A percentile compares a stretch with the other conserved stretches of the same genome.
These are phyloP conservation scores for Ophiostoma sp. DNA, from an alignment of 2,329 filamentous ascomycete genomes.

Conservation along the genomic window DNA sequence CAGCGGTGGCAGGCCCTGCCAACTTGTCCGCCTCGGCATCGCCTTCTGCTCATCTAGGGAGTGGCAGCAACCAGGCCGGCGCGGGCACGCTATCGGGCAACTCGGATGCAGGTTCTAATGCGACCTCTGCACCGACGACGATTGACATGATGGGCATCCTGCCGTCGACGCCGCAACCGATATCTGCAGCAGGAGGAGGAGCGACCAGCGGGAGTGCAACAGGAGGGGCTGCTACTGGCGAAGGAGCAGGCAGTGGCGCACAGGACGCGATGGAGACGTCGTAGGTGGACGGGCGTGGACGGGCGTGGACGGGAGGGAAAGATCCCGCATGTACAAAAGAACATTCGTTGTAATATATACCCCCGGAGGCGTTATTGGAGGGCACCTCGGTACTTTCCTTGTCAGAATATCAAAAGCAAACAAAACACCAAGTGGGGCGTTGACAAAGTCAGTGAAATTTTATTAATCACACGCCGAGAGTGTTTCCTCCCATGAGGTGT, in stretches of 20 bases:
- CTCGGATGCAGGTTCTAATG: constrained; percentile 8
- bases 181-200: not conserved
- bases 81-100: constrained; percentile 6
- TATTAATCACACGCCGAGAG: too few species aligned
- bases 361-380: not conserved
- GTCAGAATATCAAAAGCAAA: not conserved
- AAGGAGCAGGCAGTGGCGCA: not conserved
- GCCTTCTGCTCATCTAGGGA: not conserved
- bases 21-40: constrained; percentile 21
- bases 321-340: not conserved
- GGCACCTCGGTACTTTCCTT: not conserved
- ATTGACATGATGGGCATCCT: constrained; percentile 30
- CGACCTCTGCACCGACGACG: not conserved
- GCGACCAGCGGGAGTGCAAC: not conserved
- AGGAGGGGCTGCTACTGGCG: not conserved
- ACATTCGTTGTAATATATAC: not conserved
- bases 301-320: too few species aligned
- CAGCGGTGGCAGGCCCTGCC: not conserved
- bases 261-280: constrained; percentile 26
- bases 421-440: not conserved
- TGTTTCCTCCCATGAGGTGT: too few species aligned
- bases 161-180: constrained; percentile 27
- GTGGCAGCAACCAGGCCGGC: not conserved
- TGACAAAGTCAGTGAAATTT: not conserved
- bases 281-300: not conserved